Base-by-base conservation (phyloP, 2,329 filamentous ascomycete species). In the Teratosphaeria viscida region DNA sequence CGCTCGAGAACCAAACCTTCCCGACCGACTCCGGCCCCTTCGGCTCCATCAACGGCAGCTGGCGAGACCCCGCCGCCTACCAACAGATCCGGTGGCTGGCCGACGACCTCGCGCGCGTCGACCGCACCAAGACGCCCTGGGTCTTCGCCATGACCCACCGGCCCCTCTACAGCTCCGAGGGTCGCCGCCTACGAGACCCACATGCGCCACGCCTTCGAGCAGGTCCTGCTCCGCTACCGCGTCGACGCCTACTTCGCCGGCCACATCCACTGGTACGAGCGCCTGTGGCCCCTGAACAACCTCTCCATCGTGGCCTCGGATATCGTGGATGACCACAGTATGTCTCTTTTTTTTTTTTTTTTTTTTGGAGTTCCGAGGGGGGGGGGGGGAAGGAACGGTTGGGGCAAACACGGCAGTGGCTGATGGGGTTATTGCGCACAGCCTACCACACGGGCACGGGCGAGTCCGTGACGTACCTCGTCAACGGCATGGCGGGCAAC, bases 401-500 rank as follows among this genome's bases (percentile, higher is more conserved):
- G 23, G 23, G 23, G 23, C 23, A 23, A 23, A 23, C 23, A 23
- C 23, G 23, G 4, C n/a, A 23, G 16, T 23, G 19, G 19, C 43
- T 49, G 16, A 49, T n/a, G 23, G 23, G 23, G 19, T 23, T 19
- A 19, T 10, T 11, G 8, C 19, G 23, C 23, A 2, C n/a, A 49
- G 43, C 78, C 10, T 81, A 80, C 70, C 64, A 66, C 54, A 75
- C 75, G 58, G 80, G 79, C 63, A 71, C 76, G 1, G 79, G 79
- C 54, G 72, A 70, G 27, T 79, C 77, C 19, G 76, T 81, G 61
- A 78, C 77, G 1, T 78, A 81, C 60, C 71, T 82, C 37, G 72
- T 78, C 68, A 81, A 81, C 65, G 79, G 79, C n/a, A 78, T 78
- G 73, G 79, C 79, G 2, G 79, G 79, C 26, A 81, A 81, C 61